Base-by-base conservation (phyloP, 768 basidiomycete species). In the Hygrophoropsis aurantiaca region DNA sequence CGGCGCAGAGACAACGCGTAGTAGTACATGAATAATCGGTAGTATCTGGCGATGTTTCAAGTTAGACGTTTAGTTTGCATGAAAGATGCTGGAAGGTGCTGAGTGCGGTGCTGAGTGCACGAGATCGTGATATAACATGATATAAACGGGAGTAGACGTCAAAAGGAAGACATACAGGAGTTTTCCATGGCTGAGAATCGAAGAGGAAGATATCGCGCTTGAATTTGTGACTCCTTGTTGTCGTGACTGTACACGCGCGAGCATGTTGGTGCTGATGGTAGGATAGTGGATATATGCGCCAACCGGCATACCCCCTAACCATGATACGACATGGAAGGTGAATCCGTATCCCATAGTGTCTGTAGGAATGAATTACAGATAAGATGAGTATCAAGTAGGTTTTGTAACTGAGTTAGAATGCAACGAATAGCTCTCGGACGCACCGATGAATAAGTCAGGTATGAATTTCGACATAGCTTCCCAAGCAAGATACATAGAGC, bases 281-380 rank as follows among this genome's bases (percentile, higher is more conserved):
- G 97, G 97, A 60, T 97, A 99, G 65, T 99, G 97, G 9, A 93
- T 82, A 57, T 98, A 99, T 23, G 93, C 88, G 8, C 88, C 93
- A 19, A 95, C 77, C 2, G 89, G 84, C 33, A 91, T 75, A 13
- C 73, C 61, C 13, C 80, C 76, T 2, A 95, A 58, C 42, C 81
- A 66, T 1, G 79, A 68, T 7, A 94, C 84, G 24, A 88, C 70
- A 15, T 86, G 91, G 64, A 90, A 93, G 2, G 92, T 91, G 61
- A 97, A 97, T 0, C 94, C 93, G 57, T 94, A 97, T 23, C 97
- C 97, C 94, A 98, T 98, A 0, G 94, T 92, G 62, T 99, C 95
- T 97, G 55, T 20, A 19, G 42, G 34, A 20, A n/a, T 42, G 37
- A 49, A 40, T 52, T 20, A 55, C 49, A 46, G 20, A 42, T 34